Percentiles rank a stretch among this genome's conserved stretches.
phyloP scores from a whole-genome alignment of 768 basidiomycete species.

The Naematelia aurantialba region DNA sequence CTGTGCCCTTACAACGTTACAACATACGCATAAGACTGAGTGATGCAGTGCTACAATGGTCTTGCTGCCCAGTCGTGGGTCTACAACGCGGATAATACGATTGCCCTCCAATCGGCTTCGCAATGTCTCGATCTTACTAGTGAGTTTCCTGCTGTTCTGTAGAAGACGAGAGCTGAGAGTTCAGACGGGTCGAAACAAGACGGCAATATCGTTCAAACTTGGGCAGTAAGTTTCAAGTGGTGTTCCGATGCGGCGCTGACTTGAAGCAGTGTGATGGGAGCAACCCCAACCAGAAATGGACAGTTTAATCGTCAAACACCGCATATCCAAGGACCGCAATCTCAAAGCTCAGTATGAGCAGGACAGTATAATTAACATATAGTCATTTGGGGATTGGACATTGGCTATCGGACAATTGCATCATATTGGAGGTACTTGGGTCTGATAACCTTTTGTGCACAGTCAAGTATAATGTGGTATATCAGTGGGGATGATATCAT shows the following conservation, averaged over 20 bases:
- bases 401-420: no score
- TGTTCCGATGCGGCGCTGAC: neutral
- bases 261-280: neutral
- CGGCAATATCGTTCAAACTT: slow-evolving; percentile 29
- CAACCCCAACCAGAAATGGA: neutral
- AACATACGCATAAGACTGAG: neutral
- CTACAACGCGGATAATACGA: slow-evolving; percentile 21
- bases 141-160: neutral
- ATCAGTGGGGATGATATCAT: no score
- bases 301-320: neutral
- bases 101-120: slow-evolving; percentile 9
- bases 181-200: slow-evolving; percentile 19
- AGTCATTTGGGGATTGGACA: no score
- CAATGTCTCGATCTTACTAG: neutral
- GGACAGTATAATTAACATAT: no score
- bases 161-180: neutral
- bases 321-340: no score
- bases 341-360: no score
- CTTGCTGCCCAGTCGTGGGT: slow-evolving; percentile 29
- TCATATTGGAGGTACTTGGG: no score
- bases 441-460: no score
- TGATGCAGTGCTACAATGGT: slow-evolving; percentile 25
- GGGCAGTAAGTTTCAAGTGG: slow-evolving; percentile 13
- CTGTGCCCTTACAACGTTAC: neutral
- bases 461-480: no score